A percentile compares a stretch with the other conserved stretches of the same genome.
These are phyloP conservation scores for Coniochaeta sp. DNA, from an alignment of 2,329 filamentous ascomycete species.

Conservation along the genomic window DNA sequence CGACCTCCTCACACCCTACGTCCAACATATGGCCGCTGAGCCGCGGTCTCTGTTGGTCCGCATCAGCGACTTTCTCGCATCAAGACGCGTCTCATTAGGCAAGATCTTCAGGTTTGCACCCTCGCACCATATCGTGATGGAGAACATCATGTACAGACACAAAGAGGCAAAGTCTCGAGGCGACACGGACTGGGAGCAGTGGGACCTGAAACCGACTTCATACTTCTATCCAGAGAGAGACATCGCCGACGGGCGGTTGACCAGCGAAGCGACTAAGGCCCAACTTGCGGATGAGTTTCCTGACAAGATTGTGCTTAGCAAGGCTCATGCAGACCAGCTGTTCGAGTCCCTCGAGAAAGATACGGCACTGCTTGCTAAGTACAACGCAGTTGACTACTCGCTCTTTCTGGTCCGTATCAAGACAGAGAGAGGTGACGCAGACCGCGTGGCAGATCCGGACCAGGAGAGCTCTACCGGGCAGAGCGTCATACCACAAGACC, in stretches of 20 bases:
- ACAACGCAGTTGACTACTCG: constrained; percentile 69
- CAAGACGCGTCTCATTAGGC: constrained; percentile 49
- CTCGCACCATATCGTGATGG: constrained; percentile 71
- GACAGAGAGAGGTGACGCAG: constrained; percentile 13
- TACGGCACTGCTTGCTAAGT: constrained; percentile 52
- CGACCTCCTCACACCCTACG: constrained; percentile 59
- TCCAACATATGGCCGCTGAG: constrained; percentile 53
- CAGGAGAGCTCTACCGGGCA: neutral
- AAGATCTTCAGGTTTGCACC: constrained; percentile 53
- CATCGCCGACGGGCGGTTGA: constrained; percentile 55
- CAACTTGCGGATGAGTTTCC: constrained; percentile 61
- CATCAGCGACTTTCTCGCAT: constrained; percentile 63
- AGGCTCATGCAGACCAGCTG: constrained; percentile 48
- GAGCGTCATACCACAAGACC: constrained; percentile 18
- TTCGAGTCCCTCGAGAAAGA: constrained; percentile 50
- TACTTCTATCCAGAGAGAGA: constrained; percentile 75
- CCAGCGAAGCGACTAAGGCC: constrained; percentile 57
- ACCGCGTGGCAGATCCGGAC: neutral
- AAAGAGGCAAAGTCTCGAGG: constrained; percentile 28
- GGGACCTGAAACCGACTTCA: constrained; percentile 65
- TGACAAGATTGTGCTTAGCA: constrained; percentile 54
- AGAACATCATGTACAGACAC: constrained; percentile 62
- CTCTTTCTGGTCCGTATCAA: constrained; percentile 57
- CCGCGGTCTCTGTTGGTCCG: constrained; percentile 58
- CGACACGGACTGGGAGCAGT: constrained; percentile 55